A percentile compares a stretch with the other conserved stretches of the same genome.
Evolutionary conservation across 345 rosid genomes (phyloP).

Genomic region (Brassica juncea): DNA sequence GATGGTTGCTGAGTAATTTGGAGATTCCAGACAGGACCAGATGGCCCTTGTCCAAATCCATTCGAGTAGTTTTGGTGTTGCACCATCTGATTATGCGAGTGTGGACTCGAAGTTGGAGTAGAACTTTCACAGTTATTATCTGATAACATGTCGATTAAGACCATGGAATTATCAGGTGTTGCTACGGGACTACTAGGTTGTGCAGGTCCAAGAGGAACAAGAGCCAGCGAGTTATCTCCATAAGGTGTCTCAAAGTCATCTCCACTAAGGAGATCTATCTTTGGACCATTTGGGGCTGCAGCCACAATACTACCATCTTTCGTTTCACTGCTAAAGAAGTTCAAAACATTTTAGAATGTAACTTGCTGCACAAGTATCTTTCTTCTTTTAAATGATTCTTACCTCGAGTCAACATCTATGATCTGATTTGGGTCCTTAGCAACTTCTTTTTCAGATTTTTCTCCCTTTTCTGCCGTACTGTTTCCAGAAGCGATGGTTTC

Average conservation of each 20-base stretch:
- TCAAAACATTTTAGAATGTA: not conserved
- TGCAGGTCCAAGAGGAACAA: conserved; percentile 77
- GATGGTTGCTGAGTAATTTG: conserved; percentile 59
- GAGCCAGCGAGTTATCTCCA: conserved; percentile 48
- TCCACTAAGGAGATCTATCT: conserved; percentile 92
- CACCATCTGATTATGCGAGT: conserved; percentile 12
- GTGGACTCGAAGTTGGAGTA: conserved; percentile 33
- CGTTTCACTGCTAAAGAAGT: conserved; percentile 30
- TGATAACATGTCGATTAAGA: conserved; percentile 83
- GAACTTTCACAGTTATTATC: conserved; percentile 47
- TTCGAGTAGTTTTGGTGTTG: conserved; percentile 48
- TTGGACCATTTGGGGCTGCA: conserved; percentile 64
- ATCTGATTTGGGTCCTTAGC: conserved; percentile 45
- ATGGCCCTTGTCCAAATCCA: conserved; percentile 49
- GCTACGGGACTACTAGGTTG: conserved; percentile 51
- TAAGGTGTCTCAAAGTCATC: conserved; percentile 37
- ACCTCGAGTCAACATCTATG: conserved; percentile 47
- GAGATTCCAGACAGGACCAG: conserved; percentile 75
- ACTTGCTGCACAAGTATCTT: conserved; percentile 3
- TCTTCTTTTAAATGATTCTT: conserved; percentile 4
- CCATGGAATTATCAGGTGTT: conserved; percentile 81
- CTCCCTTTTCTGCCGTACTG: conserved; percentile 35
- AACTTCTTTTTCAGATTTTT: conserved; percentile 51
- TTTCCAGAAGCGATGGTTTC: conserved; percentile 80
- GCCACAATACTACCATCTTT: conserved; percentile 54